Conservation (phyloP, 163 green algal genomes). For the Prototheca wickerhamii region DNA sequence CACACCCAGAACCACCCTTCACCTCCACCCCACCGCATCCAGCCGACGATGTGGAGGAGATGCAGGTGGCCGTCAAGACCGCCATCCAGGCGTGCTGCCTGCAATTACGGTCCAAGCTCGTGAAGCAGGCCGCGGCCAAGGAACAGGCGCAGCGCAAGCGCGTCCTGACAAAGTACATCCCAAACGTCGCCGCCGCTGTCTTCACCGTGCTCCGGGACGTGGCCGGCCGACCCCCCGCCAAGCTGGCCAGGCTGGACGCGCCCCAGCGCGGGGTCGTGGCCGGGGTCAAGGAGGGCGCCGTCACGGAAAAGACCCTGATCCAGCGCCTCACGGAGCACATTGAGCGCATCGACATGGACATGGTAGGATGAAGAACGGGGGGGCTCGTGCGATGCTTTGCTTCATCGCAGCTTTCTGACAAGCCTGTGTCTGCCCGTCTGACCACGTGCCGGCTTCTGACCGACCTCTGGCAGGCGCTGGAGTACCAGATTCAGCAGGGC, state of each 20-base stretch:
- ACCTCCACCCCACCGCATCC: conserved; percentile 2
- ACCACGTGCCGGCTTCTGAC: too few relatives aligned
- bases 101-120: conserved; percentile 80
- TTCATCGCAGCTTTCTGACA: too few relatives aligned
- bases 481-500: conserved; percentile 84
- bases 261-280: conserved; percentile 22
- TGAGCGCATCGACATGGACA: conserved; percentile 80
- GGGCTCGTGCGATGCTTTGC: background rate
- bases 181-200: conserved; percentile 69
- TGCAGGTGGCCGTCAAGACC: conserved; percentile 74
- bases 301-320: conserved; percentile 46
- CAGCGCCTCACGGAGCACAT: conserved; percentile 67
- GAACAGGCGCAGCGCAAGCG: conserved; percentile 79
- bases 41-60: conserved; percentile 88
- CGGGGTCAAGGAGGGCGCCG: conserved; percentile 14
- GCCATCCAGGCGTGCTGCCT: conserved; percentile 69
- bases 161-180: conserved; percentile 83
- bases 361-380: conserved; percentile 39
- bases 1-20: background rate
- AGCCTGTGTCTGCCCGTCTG: too few relatives aligned
- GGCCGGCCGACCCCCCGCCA: conserved; percentile 38
- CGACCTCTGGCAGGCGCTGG: conserved; percentile 62
- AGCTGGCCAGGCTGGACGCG: conserved; percentile 43
- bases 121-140: conserved; percentile 51
- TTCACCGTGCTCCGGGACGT: conserved; percentile 63